Base-by-base conservation (phyloP, 2,329 filamentous ascomycete genomes). In the Beauveria brongniartii region DNA sequence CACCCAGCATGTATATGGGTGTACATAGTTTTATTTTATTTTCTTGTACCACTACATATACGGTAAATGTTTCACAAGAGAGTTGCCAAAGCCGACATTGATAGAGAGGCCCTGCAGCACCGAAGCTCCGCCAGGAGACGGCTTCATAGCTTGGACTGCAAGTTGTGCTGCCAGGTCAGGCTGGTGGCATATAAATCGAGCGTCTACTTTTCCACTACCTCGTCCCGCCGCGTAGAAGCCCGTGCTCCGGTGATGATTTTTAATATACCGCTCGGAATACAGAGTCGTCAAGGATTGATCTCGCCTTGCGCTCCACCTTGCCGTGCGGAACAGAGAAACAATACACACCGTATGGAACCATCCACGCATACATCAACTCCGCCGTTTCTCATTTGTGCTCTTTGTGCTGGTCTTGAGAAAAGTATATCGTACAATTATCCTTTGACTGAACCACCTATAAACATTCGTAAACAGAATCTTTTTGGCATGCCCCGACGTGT, bases 281-380 rank as follows among this genome's bases (percentile, higher is more conserved):
- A 87, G 82, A 87, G 84, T 81, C 79, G 76, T 80, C 84, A 88
- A 88, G 85, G 85, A 88, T 84, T 77, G 77, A 72, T 85, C 85
- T 87, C 83, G 82, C 85, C 85, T 88, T 88, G 84, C 83, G 83
- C 85, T 88, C 84, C 85, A 88, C 85, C 85, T 84, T 80, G 83
- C 83, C 84, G 82, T 85, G 85, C 85, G 85, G 83, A 83, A 69
- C n/a, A 50, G 22, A 8, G 58, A 57, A 26, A 55, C 63, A 50
- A 20, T 63, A 30, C 62, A 53, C 34, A 20, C 37, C 46, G 24
- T 63, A 54, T 43, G 51, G 37, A 63, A 53, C 58, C 57, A 60
- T 28, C 55, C 57, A 54, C 44, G 18, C 34, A 3, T 18, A 18
- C 8, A 28, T 59, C 22, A 28, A 44, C 24, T 34, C 16, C 10